Evolutionary conservation across 2,329 filamentous ascomycete genomes (phyloP).

Genomic region (Ceratocystis lukuohia): DNA sequence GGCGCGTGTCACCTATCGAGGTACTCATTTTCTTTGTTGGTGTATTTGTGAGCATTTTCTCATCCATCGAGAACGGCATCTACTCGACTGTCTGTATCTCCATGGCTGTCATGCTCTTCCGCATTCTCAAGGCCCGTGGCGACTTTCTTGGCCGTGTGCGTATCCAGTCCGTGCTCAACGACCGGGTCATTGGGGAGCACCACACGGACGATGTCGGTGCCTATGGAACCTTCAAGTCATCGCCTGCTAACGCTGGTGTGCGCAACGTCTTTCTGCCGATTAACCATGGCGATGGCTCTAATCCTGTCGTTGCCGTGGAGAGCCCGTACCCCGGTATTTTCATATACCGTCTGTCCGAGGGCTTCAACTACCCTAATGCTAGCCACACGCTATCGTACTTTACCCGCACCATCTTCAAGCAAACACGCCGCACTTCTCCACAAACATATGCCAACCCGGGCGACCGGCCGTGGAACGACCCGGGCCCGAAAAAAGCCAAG

Average conservation of each 20-base stretch:
- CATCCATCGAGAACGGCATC: conserved; percentile 70
- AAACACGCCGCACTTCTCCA: conserved; percentile 64
- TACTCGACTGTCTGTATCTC: conserved; percentile 67
- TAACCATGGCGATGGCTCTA: conserved; percentile 78
- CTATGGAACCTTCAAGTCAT: conserved; percentile 44
- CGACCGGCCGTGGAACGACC: conserved; percentile 91
- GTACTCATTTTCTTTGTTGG: conserved; percentile 75
- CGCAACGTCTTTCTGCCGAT: conserved; percentile 81
- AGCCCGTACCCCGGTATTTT: conserved; percentile 84
- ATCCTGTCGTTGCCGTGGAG: conserved; percentile 66
- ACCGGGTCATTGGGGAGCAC: conserved; percentile 56
- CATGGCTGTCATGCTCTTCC: conserved; percentile 58
- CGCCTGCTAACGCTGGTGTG: conserved; percentile 27
- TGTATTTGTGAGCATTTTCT: conserved; percentile 71
- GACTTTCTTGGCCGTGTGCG: conserved; percentile 66
- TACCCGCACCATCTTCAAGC: conserved; percentile 49
- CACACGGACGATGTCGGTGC: conserved; percentile 34
- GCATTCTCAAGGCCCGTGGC: conserved; percentile 64
- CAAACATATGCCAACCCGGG: conserved; percentile 50
- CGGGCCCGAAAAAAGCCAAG: conserved; percentile 52
- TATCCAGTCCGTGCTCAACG: conserved; percentile 70
- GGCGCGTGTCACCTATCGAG: conserved; percentile 70
- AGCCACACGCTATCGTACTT: conserved; percentile 77
- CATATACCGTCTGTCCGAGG: conserved; percentile 88
- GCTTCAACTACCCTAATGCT: conserved; percentile 92